Conservation (phyloP, 2,329 filamentous ascomycete species). For the Colletotrichum tanaceti region DNA sequence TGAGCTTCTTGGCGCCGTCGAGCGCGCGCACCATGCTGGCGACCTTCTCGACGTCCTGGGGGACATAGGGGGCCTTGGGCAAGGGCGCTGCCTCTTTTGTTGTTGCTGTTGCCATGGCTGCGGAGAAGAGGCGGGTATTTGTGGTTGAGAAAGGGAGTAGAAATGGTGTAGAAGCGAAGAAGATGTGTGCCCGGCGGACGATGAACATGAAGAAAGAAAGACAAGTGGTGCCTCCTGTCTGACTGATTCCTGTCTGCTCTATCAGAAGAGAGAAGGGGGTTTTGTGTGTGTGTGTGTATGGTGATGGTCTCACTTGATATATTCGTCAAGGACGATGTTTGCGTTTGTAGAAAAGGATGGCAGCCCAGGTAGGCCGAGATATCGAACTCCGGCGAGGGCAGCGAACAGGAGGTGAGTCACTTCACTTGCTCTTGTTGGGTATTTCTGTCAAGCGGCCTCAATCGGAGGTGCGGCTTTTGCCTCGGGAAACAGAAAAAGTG, state of each 20-base stretch:
- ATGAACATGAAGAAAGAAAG: conserved; percentile 18
- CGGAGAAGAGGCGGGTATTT: conserved; percentile 14
- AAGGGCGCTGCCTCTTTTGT: conserved; percentile 44
- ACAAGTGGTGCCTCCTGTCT: neutral
- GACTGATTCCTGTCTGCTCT: neutral
- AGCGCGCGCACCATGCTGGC: conserved; percentile 73
- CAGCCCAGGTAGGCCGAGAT: neutral
- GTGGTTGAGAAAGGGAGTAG: conserved; percentile 13
- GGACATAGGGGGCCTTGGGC: conserved; percentile 67
- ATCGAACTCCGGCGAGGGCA: conserved; percentile 7
- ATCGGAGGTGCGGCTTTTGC: conserved; percentile 7
- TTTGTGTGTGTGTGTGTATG: neutral
- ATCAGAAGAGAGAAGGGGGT: neutral
- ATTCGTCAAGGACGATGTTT: neutral
- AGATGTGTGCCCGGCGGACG: conserved; percentile 25
- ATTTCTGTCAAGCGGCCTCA: conserved; percentile 27
- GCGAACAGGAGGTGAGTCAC: conserved; percentile 32
- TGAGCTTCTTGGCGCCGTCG: conserved; percentile 64
- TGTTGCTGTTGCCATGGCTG: conserved; percentile 28
- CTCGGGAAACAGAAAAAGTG: neutral
- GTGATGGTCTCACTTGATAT: conserved; percentile 21
- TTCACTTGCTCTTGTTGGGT: conserved; percentile 13
- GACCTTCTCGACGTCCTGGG: conserved; percentile 78
- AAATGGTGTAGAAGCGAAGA: conserved; percentile 17
- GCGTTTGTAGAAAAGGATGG: conserved; percentile 18